Base-by-base conservation (phyloP, 345 rosid genomes). In the Cochlearia excelsa region DNA sequence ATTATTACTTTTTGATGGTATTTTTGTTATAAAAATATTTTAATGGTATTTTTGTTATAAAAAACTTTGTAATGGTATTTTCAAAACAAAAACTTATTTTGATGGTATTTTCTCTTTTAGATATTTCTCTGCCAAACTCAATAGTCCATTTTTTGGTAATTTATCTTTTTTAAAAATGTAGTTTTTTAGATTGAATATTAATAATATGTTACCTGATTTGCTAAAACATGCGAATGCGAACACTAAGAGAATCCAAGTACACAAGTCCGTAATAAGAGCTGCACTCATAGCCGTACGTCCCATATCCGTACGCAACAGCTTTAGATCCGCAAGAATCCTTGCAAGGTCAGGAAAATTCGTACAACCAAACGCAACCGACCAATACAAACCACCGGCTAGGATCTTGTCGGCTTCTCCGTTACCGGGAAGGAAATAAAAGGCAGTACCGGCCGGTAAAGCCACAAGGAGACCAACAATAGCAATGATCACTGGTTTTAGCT, bases 261-360 rank as follows among this genome's bases (percentile, higher is more conserved):
- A 61, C 9, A 84, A 35, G 40, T 85, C 93, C 42, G 66, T 78
- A 23, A 81, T 9, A 52, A 79, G 59, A 54, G 88, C 79, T n/a
- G 86, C 72, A 44, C 89, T 61, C 70, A 84, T 67, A 7, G 92
- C 87, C 1, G 67, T 68, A 9, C 73, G 73, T 0, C 89, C 95
- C 3, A 82, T 69, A 4, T 84, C 87, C 0, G 88, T 70, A 58
- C 81, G 82, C 16, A 87, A 82, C 26, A 84, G 79, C 72, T 87
- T 90, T 45, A 81, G 74, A 65, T 84, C 81, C 2, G 85, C 78
- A 11, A 87, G 85, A 39, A 78, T 50, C 33, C 77, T 75, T 33
- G 81, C 81, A 1, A 83, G 75, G 33, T 78, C 87, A 0, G 93
- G 81, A 48, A 84, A 80, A 77, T 84, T 89, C 4, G 95, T 86